Evolutionary conservation across 1,284 basidiomycete genomes (phyloP).

Genomic region (Blastosporella zonata): DNA sequence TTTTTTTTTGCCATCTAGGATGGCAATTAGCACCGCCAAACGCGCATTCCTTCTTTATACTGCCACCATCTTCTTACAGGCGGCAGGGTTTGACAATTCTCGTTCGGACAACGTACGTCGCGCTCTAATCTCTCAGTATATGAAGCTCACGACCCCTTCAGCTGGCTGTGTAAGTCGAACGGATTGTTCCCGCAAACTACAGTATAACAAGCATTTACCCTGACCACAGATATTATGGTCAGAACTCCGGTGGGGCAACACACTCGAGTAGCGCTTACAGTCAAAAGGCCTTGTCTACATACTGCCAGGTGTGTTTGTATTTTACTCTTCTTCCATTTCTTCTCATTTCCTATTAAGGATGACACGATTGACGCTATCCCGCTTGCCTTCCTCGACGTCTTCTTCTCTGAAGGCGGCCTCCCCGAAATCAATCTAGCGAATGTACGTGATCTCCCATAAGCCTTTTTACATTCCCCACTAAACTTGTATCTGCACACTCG

Average conservation of each 20-base stretch:
- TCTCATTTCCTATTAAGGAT: slow-evolving; percentile 30
- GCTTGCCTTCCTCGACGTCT: slow-evolving; percentile 57
- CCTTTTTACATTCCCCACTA: not conserved
- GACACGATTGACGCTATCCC: slow-evolving; percentile 52
- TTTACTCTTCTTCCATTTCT: not conserved
- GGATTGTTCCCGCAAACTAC: not conserved
- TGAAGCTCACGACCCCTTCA: slow-evolving; percentile 11
- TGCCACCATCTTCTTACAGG: slow-evolving; percentile 5
- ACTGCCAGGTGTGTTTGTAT: slow-evolving; percentile 41
- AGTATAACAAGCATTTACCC: not conserved
- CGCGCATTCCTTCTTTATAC: slow-evolving; percentile 5
- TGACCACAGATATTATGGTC: slow-evolving; percentile 28
- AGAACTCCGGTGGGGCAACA: slow-evolving; percentile 58
- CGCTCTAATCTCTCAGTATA: not conserved
- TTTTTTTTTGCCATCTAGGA: slow-evolving; percentile 7
- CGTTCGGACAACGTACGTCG: slow-evolving; percentile 18
- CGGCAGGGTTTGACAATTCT: slow-evolving; percentile 15
- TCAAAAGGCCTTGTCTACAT: slow-evolving; percentile 47
- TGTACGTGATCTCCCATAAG: slow-evolving; percentile 29
- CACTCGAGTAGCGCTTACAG: slow-evolving; percentile 43
- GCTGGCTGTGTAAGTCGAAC: slow-evolving; percentile 27
- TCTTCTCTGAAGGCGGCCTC: slow-evolving; percentile 51
- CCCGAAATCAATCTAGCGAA: slow-evolving; percentile 63
- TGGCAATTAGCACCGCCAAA: slow-evolving; percentile 7
- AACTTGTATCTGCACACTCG: not conserved